Conservation (phyloP, 257 asterid genomes). For the Solanum appendiculatum region DNA sequence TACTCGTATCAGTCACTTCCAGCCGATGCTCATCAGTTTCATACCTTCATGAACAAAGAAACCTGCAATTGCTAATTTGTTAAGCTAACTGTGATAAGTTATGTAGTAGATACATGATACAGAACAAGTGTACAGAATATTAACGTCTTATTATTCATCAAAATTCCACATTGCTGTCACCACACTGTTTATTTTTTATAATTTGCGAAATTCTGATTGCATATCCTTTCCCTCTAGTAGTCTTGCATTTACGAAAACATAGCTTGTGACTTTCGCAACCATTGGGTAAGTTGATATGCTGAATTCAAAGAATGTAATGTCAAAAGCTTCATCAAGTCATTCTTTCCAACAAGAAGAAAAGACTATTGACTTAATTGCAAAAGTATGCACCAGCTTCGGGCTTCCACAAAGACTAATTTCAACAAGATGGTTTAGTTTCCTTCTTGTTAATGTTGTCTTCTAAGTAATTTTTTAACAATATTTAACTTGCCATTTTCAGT, state of each 20-base stretch:
- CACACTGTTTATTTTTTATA: background rate
- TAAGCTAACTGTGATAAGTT: background rate
- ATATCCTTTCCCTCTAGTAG: background rate
- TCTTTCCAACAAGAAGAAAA: background rate
- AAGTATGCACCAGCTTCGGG: background rate
- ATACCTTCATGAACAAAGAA: background rate
- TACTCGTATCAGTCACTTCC: background rate
- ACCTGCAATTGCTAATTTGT: background rate
- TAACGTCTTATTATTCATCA: background rate
- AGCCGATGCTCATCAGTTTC: background rate
- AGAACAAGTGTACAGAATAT: background rate
- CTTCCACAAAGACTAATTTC: background rate
- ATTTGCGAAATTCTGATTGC: background rate
- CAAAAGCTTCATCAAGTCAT: background rate
- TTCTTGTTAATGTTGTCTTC: background rate
- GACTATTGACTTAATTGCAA: too few relatives aligned
- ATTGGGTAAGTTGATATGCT: background rate
- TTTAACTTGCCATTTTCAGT: background rate
- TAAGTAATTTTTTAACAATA: background rate
- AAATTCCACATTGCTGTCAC: background rate
- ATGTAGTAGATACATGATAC: background rate
- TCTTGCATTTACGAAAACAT: background rate
- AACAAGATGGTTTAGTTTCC: background rate
- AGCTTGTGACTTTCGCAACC: background rate
- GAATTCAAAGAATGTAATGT: background rate